Conservation (phyloP, 441 rosid genomes). For the Populus hybrid region DNA sequence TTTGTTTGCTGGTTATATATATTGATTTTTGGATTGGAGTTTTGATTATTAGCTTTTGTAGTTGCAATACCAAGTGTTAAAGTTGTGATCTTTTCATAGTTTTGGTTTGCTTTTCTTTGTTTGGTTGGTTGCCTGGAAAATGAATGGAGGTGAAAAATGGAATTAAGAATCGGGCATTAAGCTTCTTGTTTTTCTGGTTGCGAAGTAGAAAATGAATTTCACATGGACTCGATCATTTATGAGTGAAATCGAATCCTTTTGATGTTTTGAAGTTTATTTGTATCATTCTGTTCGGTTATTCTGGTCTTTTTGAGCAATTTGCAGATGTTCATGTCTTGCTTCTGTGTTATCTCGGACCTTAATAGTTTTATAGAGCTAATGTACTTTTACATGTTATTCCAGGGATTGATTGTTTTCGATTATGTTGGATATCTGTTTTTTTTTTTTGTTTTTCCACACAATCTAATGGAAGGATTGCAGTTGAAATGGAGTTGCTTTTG, state of each 20-base stretch:
- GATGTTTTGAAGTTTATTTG: not conserved
- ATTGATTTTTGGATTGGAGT: conserved; percentile 10
- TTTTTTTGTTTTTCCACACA: not conserved
- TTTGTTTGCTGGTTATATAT: not conserved
- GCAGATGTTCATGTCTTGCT: not conserved
- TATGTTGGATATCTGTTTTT: conserved; percentile 10
- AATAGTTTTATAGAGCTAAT: conserved; percentile 9
- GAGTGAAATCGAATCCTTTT: not conserved
- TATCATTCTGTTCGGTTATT: not conserved
- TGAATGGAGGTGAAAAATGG: conserved; percentile 6
- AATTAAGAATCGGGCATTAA: not conserved
- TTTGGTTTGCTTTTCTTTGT: not conserved
- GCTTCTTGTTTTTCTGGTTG: not conserved
- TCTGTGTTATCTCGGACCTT: not conserved
- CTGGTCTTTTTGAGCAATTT: not conserved
- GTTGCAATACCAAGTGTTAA: conserved; percentile 11
- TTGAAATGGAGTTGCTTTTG: conserved; percentile 15
- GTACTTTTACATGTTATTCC: conserved; percentile 13
- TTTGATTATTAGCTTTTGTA: conserved; percentile 13
- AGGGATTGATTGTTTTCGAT: conserved; percentile 22
- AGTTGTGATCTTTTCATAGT: conserved; percentile 3
- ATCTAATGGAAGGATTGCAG: conserved; percentile 22
- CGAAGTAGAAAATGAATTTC: not conserved
- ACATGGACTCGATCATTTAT: not conserved
- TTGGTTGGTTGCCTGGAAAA: conserved; percentile 27